Conservation (phyloP, 129 eudicot species). For the Ambrosia trifida region DNA sequence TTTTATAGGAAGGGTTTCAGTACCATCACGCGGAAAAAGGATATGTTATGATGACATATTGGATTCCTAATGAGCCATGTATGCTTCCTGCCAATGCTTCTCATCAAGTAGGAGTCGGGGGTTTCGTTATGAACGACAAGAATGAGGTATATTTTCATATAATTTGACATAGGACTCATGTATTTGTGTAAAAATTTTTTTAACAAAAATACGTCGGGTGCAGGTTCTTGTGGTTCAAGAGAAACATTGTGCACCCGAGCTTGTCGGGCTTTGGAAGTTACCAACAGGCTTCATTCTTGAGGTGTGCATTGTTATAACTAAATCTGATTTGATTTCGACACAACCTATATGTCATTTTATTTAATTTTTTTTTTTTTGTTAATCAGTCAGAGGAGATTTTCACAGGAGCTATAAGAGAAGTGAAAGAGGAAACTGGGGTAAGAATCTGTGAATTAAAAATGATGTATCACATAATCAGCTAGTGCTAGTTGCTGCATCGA, state of each 20-base stretch:
- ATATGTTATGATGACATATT: slow-evolving; percentile 85
- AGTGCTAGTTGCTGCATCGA: not conserved
- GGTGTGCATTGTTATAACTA: slow-evolving; percentile 37
- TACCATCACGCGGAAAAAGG: slow-evolving; percentile 87
- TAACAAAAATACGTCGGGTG: not conserved
- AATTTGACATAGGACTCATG: not conserved
- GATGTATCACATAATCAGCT: not conserved
- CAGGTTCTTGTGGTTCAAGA: slow-evolving; percentile 95
- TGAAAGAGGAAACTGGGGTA: slow-evolving; percentile 94
- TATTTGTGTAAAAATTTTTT: not conserved
- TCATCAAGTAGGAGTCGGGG: slow-evolving; percentile 91
- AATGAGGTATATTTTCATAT: slow-evolving; percentile 53
- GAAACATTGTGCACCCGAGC: slow-evolving; percentile 58
- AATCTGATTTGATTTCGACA: not conserved
- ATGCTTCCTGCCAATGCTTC: slow-evolving; percentile 88
- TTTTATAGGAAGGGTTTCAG: slow-evolving; percentile 70
- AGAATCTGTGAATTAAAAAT: slow-evolving; percentile 16
- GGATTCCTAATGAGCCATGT: slow-evolving; percentile 85
- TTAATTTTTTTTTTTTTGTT: not conserved
- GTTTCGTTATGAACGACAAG: slow-evolving; percentile 72
- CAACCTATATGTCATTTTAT: not conserved
- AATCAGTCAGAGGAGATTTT: slow-evolving; percentile 81
- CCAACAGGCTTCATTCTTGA: slow-evolving; percentile 90
- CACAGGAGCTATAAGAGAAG: slow-evolving; percentile 84
- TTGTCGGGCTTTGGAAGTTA: slow-evolving; percentile 78